Base-by-base conservation (phyloP, 2,329 filamentous ascomycete species). In the Ambrosiella cleistominuta region DNA sequence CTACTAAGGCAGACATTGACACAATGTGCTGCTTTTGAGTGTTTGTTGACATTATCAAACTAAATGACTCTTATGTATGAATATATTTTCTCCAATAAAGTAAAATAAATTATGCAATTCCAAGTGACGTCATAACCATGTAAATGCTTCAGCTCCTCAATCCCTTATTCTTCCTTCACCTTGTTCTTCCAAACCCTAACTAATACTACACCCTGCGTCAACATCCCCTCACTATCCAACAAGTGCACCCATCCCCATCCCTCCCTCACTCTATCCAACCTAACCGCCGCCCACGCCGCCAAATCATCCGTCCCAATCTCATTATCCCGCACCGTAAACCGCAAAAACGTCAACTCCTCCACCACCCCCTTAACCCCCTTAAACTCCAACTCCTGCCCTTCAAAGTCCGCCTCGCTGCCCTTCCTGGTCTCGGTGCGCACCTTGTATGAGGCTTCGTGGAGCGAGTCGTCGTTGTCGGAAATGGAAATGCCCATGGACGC, bases 251-350 rank as follows among this genome's bases (percentile, higher is more conserved):
- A 81, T 9, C 89, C 76, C 64, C 86, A 86, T 0, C 93, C 91
- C 39, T 78, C 72, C 61, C 81, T 80, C 60, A 96, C 69, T 7
- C 89, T 78, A 70, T 96, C 89, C 19, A 97, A 78, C 44, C 89
- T 78, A 64, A 95, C 83, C 66, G 89, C 95, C 1, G 86, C 82
- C 93, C 93, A 97, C 2, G 85, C 88, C 9, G 88, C 84, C 59
- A 95, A 70, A 60, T 85, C 79, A 65, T 97, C 89, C 62, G 78
- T 77, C 3, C 83, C 82, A 63, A 90, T 79, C 68, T 91, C 85
- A 64, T 95, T 85, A 67, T 97, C 88, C 69, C 89, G 85, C 63
- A 97, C 76, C 64, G 94, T 88, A 74, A 97, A 87, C 65, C 85
- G 76, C 57, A 88, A 74, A 71, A 89, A 90, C 37, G 81, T 80